Conservation (phyloP, 2,329 filamentous ascomycete genomes). For the Ceratocystis diversiconidia region DNA sequence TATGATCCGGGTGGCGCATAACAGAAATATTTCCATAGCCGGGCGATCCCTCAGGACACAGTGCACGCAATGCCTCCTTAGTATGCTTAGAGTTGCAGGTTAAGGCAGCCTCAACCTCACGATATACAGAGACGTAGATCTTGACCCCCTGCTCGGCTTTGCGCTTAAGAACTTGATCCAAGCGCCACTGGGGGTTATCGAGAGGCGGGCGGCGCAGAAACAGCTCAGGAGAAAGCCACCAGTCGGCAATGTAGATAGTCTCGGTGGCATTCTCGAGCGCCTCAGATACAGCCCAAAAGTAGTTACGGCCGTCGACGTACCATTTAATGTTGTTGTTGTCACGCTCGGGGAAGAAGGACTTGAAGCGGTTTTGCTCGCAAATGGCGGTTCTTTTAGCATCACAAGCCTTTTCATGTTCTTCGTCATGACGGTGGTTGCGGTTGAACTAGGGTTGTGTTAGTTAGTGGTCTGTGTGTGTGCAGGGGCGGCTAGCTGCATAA, state of each 20-base stretch:
- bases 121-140: slow-evolving; percentile 87
- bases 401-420: slow-evolving; percentile 72
- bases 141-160: slow-evolving; percentile 86
- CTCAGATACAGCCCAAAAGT: slow-evolving; percentile 84
- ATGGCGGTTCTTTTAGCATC: slow-evolving; percentile 67
- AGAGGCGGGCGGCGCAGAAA: slow-evolving; percentile 76
- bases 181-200: slow-evolving; percentile 67
- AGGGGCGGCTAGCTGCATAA: background rate
- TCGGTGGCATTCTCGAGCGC: slow-evolving; percentile 84
- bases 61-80: slow-evolving; percentile 64
- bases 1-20: slow-evolving; percentile 89
- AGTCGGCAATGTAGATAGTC: slow-evolving; percentile 89
- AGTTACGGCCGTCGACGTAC: slow-evolving; percentile 93
- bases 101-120: slow-evolving; percentile 66
- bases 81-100: slow-evolving; percentile 91
- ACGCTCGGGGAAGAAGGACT: slow-evolving; percentile 80
- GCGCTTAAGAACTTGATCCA: slow-evolving; percentile 77
- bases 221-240: slow-evolving; percentile 87
- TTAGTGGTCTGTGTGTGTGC: background rate
- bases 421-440: slow-evolving; percentile 79
- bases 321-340: slow-evolving; percentile 83
- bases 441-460: slow-evolving; percentile 45
- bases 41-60: slow-evolving; percentile 68
- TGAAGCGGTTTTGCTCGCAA: slow-evolving; percentile 61
- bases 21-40: slow-evolving; percentile 80